phyloP scores from a whole-genome alignment of 495 filamentous ascomycete species.

The Aspergillus nidulans region DNA sequence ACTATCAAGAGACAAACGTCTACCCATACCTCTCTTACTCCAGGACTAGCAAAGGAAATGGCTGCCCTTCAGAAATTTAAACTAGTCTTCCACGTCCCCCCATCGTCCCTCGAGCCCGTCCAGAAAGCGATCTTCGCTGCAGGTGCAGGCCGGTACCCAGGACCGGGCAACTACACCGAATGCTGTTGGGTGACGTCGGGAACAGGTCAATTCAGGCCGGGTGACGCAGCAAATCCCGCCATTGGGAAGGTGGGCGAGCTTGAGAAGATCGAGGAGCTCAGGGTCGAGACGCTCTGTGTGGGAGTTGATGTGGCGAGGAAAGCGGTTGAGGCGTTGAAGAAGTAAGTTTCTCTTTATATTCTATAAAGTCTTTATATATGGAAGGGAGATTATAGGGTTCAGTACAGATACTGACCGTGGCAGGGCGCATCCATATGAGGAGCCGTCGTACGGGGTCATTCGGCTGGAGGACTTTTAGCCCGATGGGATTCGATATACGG shows the following conservation, averaged over 20 bases:
- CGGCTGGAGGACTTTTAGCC: constrained; percentile 15
- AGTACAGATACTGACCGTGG: not conserved
- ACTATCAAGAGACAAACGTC: too few relatives aligned
- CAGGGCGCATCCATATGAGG: constrained; percentile 22
- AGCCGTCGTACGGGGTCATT: constrained; percentile 17
- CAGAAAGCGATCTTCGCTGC: constrained; percentile 61
- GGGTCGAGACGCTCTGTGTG: constrained; percentile 50
- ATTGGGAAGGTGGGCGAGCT: constrained; percentile 51
- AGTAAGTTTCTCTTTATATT: constrained; percentile 35
- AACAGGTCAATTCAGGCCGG: constrained; percentile 58
- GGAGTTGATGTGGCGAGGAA: constrained; percentile 24
- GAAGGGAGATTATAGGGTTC: not conserved
- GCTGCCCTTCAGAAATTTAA: constrained; percentile 35
- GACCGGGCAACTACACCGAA: constrained; percentile 55
- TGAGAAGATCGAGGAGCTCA: constrained; percentile 45
- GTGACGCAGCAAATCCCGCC: constrained; percentile 51
- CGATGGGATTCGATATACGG: not conserved
- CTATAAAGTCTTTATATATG: not conserved
- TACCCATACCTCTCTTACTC: too few relatives aligned
- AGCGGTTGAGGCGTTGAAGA: constrained; percentile 53
- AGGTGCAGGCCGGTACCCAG: constrained; percentile 58
- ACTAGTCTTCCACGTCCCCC: constrained; percentile 57
- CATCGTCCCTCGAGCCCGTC: constrained; percentile 39
- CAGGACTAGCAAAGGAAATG: too few relatives aligned
- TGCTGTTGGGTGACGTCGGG: constrained; percentile 54